Conservation (phyloP, 2,329 filamentous ascomycete species). For the Fusarium piperis region DNA sequence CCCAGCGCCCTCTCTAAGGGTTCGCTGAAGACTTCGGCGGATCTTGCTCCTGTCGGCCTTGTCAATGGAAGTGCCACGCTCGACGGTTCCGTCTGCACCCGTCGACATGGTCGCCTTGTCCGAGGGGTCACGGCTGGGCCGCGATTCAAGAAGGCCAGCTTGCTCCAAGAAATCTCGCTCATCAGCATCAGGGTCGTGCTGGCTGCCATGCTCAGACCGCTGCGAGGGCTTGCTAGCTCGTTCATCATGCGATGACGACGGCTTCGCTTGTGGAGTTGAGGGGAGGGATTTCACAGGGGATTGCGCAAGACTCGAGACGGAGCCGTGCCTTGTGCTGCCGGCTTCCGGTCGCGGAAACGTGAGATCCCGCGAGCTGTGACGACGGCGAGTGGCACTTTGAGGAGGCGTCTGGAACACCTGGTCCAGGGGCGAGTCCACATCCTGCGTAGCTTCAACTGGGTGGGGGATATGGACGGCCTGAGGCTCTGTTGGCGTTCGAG, state of each 20-base stretch:
- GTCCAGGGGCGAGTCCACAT: slow-evolving; percentile 41
- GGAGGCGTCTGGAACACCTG: slow-evolving; percentile 46
- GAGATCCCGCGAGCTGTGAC: slow-evolving; percentile 41
- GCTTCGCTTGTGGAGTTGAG: slow-evolving; percentile 33
- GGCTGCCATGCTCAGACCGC: slow-evolving; percentile 30
- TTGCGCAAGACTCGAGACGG: slow-evolving; percentile 45
- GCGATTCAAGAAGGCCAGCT: slow-evolving; percentile 68
- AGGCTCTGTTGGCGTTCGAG: slow-evolving; percentile 42
- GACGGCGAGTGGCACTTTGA: slow-evolving; percentile 42
- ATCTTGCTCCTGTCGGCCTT: slow-evolving; percentile 72
- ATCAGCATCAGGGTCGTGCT: slow-evolving; percentile 68
- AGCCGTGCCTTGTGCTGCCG: slow-evolving; percentile 42
- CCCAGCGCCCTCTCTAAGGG: slow-evolving; percentile 81
- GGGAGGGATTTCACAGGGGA: slow-evolving; percentile 41
- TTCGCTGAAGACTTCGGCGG: slow-evolving; percentile 88
- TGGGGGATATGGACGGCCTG: slow-evolving; percentile 30
- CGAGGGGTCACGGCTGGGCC: slow-evolving; percentile 41
- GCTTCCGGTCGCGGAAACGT: slow-evolving; percentile 34
- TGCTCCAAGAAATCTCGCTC: slow-evolving; percentile 76
- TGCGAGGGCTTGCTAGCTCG: slow-evolving; percentile 25
- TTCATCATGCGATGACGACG: slow-evolving; percentile 33
- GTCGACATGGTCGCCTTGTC: slow-evolving; percentile 50
- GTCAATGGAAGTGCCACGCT: slow-evolving; percentile 50
- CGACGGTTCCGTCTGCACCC: slow-evolving; percentile 45
- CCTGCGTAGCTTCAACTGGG: slow-evolving; percentile 24